Conservation (phyloP, 257 asterid species). For the Plectranthus barbatus region DNA sequence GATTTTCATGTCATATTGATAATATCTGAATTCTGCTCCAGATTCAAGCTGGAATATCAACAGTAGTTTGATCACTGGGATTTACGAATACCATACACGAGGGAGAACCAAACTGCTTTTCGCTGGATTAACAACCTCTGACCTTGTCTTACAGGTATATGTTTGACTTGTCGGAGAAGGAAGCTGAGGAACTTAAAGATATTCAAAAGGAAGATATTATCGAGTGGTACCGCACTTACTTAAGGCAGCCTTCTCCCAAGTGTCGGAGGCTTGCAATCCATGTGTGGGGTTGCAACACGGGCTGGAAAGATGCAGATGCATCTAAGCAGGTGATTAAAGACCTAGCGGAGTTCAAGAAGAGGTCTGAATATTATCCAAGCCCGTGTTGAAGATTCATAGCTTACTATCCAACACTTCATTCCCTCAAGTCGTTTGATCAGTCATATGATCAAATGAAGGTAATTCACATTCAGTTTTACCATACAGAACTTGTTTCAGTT, state of each 20-base stretch:
- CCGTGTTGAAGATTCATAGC: constrained; percentile 40
- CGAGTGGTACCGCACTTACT: constrained; percentile 56
- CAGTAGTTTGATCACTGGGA: too few species aligned
- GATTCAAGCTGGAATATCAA: too few species aligned
- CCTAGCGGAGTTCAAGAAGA: constrained; percentile 48
- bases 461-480: too few species aligned
- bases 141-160: constrained; percentile 64
- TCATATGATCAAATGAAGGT: too few species aligned
- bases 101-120: neutral
- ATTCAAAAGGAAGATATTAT: constrained; percentile 54
- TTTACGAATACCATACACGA: neutral
- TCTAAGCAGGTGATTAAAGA: constrained; percentile 51
- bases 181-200: constrained; percentile 58
- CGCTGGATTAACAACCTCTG: neutral
- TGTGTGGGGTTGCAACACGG: constrained; percentile 86
- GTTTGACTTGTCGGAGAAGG: constrained; percentile 78
- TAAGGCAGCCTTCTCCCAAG: constrained; percentile 71
- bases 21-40: too few species aligned
- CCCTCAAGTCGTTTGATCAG: too few species aligned
- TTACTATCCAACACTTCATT: too few species aligned
- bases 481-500: too few species aligned
- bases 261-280: constrained; percentile 83
- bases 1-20: too few species aligned
- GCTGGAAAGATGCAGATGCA: constrained; percentile 32
- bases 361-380: constrained; percentile 59